Evolutionary conservation across 768 basidiomycete species (phyloP).

Genomic region (Phylloporus arenicola): DNA sequence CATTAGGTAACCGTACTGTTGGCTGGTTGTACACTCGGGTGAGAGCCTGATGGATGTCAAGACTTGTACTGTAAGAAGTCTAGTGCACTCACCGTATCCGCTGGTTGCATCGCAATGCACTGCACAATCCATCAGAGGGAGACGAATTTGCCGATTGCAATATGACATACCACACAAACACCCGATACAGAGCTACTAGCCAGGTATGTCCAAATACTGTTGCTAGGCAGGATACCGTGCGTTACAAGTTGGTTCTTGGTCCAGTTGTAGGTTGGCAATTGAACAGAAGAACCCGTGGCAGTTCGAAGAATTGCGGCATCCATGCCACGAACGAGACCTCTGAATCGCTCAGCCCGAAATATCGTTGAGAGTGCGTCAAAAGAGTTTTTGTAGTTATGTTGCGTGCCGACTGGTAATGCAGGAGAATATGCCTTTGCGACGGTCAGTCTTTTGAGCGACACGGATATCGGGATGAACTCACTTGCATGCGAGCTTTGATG

Average conservation of each 20-base stretch:
- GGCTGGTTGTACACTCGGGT: conserved; percentile 98
- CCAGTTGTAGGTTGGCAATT: conserved; percentile 93
- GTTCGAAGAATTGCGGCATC: conserved; percentile 93
- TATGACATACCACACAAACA: conserved; percentile 72
- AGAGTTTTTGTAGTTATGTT: conserved; percentile 85
- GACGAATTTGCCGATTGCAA: not conserved
- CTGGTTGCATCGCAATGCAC: conserved; percentile 93
- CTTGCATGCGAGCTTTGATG: conserved; percentile 98
- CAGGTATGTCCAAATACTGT: conserved; percentile 84
- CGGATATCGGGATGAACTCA: conserved; percentile 17
- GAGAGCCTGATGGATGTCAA: conserved; percentile 48
- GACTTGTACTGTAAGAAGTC: not conserved
- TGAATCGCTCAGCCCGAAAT: conserved; percentile 65
- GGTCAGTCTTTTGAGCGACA: conserved; percentile 1
- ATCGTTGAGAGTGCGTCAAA: conserved; percentile 80
- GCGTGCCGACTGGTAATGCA: conserved; percentile 87
- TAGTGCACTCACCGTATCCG: conserved; percentile 65
- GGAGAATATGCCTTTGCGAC: conserved; percentile 81
- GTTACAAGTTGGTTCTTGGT: conserved; percentile 77
- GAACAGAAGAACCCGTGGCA: conserved; percentile 92
- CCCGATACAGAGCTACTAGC: conserved; percentile 87
- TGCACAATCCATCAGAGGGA: conserved; percentile 26
- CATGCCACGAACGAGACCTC: conserved; percentile 84
- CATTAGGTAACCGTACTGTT: conserved; percentile 63
- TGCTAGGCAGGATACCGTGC: conserved; percentile 61